Percentiles rank a stretch among this genome's conserved stretches.
Conservation (phyloP, 1,284 basidiomycete genomes). For the Cystobasidium pallidum region DNA sequence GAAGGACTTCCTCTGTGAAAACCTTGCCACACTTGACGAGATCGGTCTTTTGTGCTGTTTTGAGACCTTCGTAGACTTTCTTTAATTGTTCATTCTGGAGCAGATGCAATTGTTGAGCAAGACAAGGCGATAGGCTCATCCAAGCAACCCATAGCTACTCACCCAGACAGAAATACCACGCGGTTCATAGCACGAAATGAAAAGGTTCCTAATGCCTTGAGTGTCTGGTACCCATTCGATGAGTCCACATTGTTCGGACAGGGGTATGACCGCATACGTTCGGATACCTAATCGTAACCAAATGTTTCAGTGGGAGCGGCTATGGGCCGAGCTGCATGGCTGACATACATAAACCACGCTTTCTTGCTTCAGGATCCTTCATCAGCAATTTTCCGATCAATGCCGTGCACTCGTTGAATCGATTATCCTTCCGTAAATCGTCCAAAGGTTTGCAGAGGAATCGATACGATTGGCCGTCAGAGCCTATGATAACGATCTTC, state of each 20-base stretch:
- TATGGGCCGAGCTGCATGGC: neutral
- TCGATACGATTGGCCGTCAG: conserved; percentile 80
- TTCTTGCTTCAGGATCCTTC: conserved; percentile 74
- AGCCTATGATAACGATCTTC: conserved; percentile 83
- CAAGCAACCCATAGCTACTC: conserved; percentile 11
- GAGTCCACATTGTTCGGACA: conserved; percentile 96
- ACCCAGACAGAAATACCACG: conserved; percentile 61
- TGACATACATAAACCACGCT: conserved; percentile 76
- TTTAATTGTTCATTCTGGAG: conserved; percentile 62
- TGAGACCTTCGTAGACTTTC: conserved; percentile 61
- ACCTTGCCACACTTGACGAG: conserved; percentile 63
- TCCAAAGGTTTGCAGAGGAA: conserved; percentile 98
- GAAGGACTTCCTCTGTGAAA: conserved; percentile 68
- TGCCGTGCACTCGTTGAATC: conserved; percentile 96
- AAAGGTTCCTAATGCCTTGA: conserved; percentile 76
- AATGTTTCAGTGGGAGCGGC: neutral
- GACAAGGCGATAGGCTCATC: no score
- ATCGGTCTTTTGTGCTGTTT: conserved; percentile 60
- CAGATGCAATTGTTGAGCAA: no score
- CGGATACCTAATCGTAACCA: conserved; percentile 71
- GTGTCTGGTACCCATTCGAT: conserved; percentile 99
- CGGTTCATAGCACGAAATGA: conserved; percentile 73
- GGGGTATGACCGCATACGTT: conserved; percentile 92
- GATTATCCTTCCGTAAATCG: conserved; percentile 94
- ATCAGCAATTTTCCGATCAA: conserved; percentile 98